These are phyloP conservation scores for Termitomyces sp. DNA, from an alignment of 768 basidiomycete genomes.

Conservation along the genomic window DNA sequence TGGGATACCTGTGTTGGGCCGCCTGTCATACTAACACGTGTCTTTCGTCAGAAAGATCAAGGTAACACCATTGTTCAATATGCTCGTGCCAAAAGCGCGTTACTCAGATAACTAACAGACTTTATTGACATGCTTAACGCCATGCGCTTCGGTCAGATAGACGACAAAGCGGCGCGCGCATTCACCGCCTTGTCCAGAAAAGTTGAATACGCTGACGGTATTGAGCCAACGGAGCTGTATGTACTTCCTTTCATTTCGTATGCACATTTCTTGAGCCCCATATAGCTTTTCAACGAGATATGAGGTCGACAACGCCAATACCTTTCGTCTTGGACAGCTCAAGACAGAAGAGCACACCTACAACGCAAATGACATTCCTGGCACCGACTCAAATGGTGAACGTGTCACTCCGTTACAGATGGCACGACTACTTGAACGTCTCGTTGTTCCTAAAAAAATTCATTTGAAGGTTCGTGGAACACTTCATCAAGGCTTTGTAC, in stretches of 20 bases:
- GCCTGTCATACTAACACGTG: slow-evolving; percentile 60
- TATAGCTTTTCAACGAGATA: slow-evolving; percentile 63
- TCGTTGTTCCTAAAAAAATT: slow-evolving; percentile 52
- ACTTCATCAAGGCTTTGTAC: slow-evolving; percentile 4
- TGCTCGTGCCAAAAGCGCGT: background rate
- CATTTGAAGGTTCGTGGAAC: slow-evolving; percentile 45
- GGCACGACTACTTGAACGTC: slow-evolving; percentile 49
- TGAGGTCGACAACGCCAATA: slow-evolving; percentile 76
- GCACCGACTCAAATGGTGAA: slow-evolving; percentile 42
- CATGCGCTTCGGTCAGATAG: slow-evolving; percentile 76
- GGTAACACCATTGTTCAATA: slow-evolving; percentile 30
- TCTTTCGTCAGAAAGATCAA: slow-evolving; percentile 89
- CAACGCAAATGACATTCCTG: slow-evolving; percentile 43
- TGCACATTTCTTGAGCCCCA: background rate
- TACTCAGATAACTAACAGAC: slow-evolving; percentile 26
- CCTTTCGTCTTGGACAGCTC: slow-evolving; percentile 44
- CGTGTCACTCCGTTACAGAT: slow-evolving; percentile 35
- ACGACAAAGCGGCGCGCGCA: slow-evolving; percentile 36
- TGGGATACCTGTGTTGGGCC: slow-evolving; percentile 67
- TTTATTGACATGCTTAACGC: slow-evolving; percentile 88
- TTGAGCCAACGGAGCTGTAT: slow-evolving; percentile 82
- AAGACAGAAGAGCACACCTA: slow-evolving; percentile 38
- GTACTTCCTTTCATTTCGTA: slow-evolving; percentile 13
- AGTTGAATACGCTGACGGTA: slow-evolving; percentile 65
- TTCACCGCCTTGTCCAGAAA: slow-evolving; percentile 59